Evolutionary conservation across 768 basidiomycete genomes (phyloP).

Genomic region (Dendrothele bispora): DNA sequence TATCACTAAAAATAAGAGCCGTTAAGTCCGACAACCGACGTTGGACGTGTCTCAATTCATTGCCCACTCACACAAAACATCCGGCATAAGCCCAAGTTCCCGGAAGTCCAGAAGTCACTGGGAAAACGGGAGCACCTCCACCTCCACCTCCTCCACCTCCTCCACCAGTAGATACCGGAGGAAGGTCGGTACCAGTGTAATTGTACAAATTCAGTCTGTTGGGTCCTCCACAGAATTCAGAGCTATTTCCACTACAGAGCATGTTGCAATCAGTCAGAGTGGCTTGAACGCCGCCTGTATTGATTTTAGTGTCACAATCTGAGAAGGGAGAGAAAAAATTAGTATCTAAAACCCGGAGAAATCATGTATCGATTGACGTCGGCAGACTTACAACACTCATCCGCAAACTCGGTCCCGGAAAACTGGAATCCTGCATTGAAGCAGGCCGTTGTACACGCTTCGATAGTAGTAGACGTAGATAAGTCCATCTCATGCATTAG

Average conservation of each 20-base stretch:
- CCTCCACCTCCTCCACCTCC: constrained; percentile 37
- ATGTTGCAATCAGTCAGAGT: constrained; percentile 61
- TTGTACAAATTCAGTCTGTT: constrained; percentile 67
- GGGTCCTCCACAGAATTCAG: constrained; percentile 75
- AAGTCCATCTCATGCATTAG: constrained; percentile 36
- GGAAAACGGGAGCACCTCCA: constrained; percentile 33
- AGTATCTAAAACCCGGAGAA: too few species aligned
- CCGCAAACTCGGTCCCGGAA: constrained; percentile 41
- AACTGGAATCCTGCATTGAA: constrained; percentile 48
- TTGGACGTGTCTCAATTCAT: background rate
- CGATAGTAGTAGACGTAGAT: constrained; percentile 48
- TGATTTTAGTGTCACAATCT: constrained; percentile 53
- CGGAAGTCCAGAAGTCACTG: constrained; percentile 54
- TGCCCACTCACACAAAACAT: constrained; percentile 60
- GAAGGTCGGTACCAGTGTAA: constrained; percentile 59
- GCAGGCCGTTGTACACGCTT: constrained; percentile 61
- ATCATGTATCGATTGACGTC: too few species aligned
- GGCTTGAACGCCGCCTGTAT: constrained; percentile 46
- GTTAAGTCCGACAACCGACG: constrained; percentile 1
- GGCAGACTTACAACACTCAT: constrained; percentile 54
- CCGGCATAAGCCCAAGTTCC: constrained; percentile 57
- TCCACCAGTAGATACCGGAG: constrained; percentile 23
- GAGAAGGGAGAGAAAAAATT: constrained; percentile 10
- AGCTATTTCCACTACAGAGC: constrained; percentile 58
- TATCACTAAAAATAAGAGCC: constrained; percentile 46